Evolutionary conservation across 2,329 filamentous ascomycete species (phyloP), one percentile per base, ranked within the genome.

Genomic region (Venturia nashicola): DNA sequence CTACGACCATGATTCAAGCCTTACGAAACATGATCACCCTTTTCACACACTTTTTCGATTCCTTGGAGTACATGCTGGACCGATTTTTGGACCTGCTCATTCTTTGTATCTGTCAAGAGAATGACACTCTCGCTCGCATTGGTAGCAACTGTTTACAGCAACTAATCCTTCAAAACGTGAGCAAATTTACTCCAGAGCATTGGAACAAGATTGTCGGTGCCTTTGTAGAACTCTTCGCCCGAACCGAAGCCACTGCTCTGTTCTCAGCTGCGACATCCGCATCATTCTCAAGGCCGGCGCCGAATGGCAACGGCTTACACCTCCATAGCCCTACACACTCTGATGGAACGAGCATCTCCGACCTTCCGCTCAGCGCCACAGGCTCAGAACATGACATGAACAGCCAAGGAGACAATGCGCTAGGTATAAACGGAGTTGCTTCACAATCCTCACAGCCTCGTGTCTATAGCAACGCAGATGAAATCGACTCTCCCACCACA

Each of bases 1-100:
- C 94, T 0, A 99, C 94, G 0, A 99, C 94, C 9, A 97, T 99
- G 90, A 99, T 99, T 48, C 94, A 99, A 74, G 94, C 94, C 1
- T 79, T 99, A 64, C 87, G 94, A 65, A 97, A 97, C 76, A 96
- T 99, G 90, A 97, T 99, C 70, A 93, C 91, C 0, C 83, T 99
- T 32, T 99, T 99, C 75, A 99, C 95, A 0, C 95, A 99, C 76
- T 99, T 97, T 76, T 99, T 99, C 68, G 90, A 95, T 65, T 87
- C 91, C 0, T 79, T 99, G 11, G 91, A 97, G 76, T 96, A 96
- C 73, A 99, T 99, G 94, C 83, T 99, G 20, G 91, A 97, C 74
- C 84, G 94, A n/a, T 97, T 99, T 74, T 78, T 99, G 44, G 93
- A 97, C 74, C 83, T 99, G 23, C 79, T 99, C 12, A 92, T 91